phyloP scores from a whole-genome alignment of 179 eudicot genomes.

The Actinidia polygama region DNA sequence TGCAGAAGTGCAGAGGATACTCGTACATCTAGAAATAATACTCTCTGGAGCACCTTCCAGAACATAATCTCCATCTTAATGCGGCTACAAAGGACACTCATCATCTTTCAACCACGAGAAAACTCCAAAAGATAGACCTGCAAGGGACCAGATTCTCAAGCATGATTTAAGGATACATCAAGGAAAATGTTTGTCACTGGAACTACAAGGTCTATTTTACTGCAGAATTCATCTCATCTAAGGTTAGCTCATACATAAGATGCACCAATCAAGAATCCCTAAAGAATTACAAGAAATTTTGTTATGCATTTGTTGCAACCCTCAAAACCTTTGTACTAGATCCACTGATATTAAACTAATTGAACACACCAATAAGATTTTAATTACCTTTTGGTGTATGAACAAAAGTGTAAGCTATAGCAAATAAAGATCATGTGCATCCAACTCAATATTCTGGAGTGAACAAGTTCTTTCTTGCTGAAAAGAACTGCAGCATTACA shows the following conservation, averaged over 20 bases:
- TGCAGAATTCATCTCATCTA: background rate
- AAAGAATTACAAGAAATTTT: background rate
- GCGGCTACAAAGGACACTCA: slow-evolving; percentile 96
- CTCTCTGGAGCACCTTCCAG: slow-evolving; percentile 32
- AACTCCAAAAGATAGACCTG: slow-evolving; percentile 89
- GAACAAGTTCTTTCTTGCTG: background rate
- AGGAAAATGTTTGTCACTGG: background rate
- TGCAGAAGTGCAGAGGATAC: slow-evolving; percentile 81
- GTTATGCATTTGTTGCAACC: background rate
- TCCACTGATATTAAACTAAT: background rate
- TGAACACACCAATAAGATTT: background rate
- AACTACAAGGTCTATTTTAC: background rate
- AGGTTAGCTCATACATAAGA: background rate
- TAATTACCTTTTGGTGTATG: background rate
- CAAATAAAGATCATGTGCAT: background rate
- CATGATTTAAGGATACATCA: background rate
- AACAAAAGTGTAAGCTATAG: background rate
- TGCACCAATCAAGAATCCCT: background rate
- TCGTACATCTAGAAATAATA: slow-evolving; percentile 82
- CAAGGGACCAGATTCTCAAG: slow-evolving; percentile 28
- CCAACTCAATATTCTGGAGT: background rate
- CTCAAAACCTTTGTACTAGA: background rate
- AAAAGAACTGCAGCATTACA: background rate
- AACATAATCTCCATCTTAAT: slow-evolving; percentile 91
- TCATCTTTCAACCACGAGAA: slow-evolving; percentile 99